These are phyloP conservation scores for Paraphaeosphaeria sporulosa DNA, from an alignment of 2,329 filamentous ascomycete genomes.

Conservation along the genomic window DNA sequence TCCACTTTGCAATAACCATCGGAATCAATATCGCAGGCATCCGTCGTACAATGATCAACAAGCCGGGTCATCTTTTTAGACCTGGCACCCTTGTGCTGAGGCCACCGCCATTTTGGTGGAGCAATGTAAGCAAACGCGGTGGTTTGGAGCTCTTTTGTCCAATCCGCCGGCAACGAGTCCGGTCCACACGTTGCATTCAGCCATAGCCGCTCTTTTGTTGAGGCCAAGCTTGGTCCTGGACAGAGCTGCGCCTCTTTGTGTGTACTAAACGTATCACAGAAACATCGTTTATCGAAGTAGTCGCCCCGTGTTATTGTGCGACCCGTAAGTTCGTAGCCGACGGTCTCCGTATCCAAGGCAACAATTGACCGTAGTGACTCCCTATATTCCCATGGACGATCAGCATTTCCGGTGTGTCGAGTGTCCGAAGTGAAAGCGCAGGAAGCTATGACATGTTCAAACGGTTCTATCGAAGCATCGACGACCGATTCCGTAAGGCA, in stretches of 20 bases:
- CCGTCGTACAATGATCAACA: conserved; percentile 35
- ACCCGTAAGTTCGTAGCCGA: conserved; percentile 39
- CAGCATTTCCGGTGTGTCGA: conserved; percentile 40
- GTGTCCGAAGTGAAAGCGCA: conserved; percentile 39
- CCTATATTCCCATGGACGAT: conserved; percentile 45
- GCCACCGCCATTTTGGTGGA: conserved; percentile 40
- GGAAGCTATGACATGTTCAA: conserved; percentile 38
- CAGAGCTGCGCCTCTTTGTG: conserved; percentile 24
- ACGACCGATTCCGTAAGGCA: conserved; percentile 34
- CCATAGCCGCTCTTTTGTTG: conserved; percentile 42
- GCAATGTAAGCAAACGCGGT: conserved; percentile 38
- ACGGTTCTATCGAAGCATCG: conserved; percentile 31
- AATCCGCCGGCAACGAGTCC: conserved; percentile 29
- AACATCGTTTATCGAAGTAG: conserved; percentile 45
- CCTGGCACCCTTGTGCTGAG: conserved; percentile 30
- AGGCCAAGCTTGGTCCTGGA: conserved; percentile 23
- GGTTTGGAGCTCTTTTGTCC: conserved; percentile 36
- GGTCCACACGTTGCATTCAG: conserved; percentile 42
- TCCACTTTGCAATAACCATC: conserved; percentile 40
- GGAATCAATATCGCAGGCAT: conserved; percentile 41
- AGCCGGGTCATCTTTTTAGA: conserved; percentile 28
- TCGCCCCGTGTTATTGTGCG: conserved; percentile 26
- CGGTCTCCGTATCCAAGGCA: conserved; percentile 42
- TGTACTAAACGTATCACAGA: conserved; percentile 31
- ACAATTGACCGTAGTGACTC: conserved; percentile 34